These are phyloP conservation scores for Solanum habrochaites DNA, from an alignment of 257 asterid genomes.

Conservation along the genomic window DNA sequence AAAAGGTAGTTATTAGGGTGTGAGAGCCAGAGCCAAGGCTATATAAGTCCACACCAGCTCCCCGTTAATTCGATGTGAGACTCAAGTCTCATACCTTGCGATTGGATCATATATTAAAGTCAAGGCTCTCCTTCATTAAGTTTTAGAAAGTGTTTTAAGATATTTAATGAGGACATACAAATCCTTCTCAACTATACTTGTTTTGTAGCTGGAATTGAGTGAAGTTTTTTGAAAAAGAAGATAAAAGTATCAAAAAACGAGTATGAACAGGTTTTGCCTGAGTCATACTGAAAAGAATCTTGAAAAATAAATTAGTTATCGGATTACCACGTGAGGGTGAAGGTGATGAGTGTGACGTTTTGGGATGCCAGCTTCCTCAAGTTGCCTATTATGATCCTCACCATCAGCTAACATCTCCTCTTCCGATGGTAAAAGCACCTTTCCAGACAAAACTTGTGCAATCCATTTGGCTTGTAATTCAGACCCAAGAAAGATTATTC, in stretches of 20 bases:
- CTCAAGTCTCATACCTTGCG: neutral
- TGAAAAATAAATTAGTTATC: neutral
- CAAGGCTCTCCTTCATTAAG: neutral
- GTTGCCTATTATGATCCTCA: slow-evolving; percentile 6
- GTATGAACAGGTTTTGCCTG: neutral
- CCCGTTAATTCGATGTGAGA: neutral
- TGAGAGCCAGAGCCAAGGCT: neutral
- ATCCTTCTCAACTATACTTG: neutral
- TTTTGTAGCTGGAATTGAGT: neutral
- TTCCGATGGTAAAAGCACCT: slow-evolving; percentile 10
- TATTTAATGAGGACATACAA: neutral
- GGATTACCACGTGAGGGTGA: neutral
- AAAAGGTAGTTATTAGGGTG: neutral
- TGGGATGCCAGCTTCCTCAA: slow-evolving; percentile 15
- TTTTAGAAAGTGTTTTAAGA: neutral
- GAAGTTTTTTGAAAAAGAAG: neutral
- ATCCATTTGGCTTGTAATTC: slow-evolving; percentile 66
- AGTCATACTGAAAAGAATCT: neutral
- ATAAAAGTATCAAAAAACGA: neutral
- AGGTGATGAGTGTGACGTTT: slow-evolving; percentile 29
- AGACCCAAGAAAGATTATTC: slow-evolving; percentile 5
- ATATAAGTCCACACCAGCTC: neutral
- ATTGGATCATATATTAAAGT: neutral
- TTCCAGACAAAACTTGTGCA: slow-evolving; percentile 38
- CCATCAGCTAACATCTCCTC: slow-evolving; percentile 40